Evolutionary conservation across 768 basidiomycete species (phyloP).

Genomic region (Hydnum rufescens): DNA sequence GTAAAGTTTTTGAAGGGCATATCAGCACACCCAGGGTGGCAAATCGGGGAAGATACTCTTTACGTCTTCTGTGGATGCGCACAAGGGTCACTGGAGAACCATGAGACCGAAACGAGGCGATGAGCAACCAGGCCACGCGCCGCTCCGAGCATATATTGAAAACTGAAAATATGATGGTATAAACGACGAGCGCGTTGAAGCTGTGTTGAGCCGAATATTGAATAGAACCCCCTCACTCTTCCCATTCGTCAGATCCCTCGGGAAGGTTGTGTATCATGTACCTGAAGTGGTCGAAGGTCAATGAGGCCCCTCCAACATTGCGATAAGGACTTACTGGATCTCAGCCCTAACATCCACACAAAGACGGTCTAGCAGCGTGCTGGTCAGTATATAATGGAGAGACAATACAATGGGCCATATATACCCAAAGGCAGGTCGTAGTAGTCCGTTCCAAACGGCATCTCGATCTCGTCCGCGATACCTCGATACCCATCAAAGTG

Average conservation of each 20-base stretch:
- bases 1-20: too few species aligned
- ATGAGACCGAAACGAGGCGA: too few species aligned
- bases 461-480: constrained; percentile 86
- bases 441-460: constrained; percentile 69
- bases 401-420: background rate
- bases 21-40: too few species aligned
- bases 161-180: too few species aligned
- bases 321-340: background rate
- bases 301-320: background rate
- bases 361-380: background rate
- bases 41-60: too few species aligned
- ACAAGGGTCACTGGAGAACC: too few species aligned
- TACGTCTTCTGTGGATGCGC: too few species aligned
- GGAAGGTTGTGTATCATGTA: background rate
- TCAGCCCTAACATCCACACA: background rate
- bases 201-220: background rate
- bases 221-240: background rate
- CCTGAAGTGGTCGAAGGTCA: background rate
- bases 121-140: too few species aligned
- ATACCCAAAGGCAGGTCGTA: constrained; percentile 58
- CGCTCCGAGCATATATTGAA: too few species aligned
- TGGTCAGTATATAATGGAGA: too few species aligned
- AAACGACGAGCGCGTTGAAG: background rate
- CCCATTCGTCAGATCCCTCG: background rate
- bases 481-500: constrained; percentile 88